These are phyloP conservation scores for Cucurbita moschata DNA, from an alignment of 306 rosid species.

Conservation along the genomic window DNA sequence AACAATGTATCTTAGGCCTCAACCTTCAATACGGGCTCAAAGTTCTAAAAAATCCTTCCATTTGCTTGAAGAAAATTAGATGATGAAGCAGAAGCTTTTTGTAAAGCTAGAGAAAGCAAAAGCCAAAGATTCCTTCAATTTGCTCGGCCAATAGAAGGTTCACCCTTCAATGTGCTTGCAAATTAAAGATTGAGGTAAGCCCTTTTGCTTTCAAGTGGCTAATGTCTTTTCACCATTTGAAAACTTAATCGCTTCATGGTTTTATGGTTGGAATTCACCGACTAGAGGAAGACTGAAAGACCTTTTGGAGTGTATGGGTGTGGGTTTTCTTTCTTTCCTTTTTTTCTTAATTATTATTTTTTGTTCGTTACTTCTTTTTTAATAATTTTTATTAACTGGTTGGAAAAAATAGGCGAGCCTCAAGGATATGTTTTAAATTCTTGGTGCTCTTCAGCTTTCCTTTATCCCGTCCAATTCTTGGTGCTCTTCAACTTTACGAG, in stretches of 20 bases:
- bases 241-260: background rate
- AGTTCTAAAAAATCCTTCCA: background rate
- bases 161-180: background rate
- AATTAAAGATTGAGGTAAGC: background rate
- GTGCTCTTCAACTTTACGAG: too few relatives aligned
- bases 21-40: background rate
- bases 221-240: background rate
- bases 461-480: too few relatives aligned
- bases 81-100: slow-evolving; percentile 1
- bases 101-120: background rate
- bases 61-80: background rate
- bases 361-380: too few relatives aligned
- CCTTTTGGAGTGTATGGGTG: too few relatives aligned
- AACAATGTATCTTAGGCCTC: background rate
- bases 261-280: too few relatives aligned
- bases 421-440: too few relatives aligned
- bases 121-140: slow-evolving; percentile 4
- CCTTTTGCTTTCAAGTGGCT: slow-evolving; percentile 1
- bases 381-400: too few relatives aligned
- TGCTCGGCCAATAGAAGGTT: background rate
- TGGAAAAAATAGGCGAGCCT: too few relatives aligned
- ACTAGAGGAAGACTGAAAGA: too few relatives aligned
- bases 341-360: too few relatives aligned
- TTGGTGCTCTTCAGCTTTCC: too few relatives aligned
- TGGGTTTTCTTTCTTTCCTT: too few relatives aligned